phyloP scores from a whole-genome alignment of 257 asterid species.

The Solanum gandarillasii region DNA sequence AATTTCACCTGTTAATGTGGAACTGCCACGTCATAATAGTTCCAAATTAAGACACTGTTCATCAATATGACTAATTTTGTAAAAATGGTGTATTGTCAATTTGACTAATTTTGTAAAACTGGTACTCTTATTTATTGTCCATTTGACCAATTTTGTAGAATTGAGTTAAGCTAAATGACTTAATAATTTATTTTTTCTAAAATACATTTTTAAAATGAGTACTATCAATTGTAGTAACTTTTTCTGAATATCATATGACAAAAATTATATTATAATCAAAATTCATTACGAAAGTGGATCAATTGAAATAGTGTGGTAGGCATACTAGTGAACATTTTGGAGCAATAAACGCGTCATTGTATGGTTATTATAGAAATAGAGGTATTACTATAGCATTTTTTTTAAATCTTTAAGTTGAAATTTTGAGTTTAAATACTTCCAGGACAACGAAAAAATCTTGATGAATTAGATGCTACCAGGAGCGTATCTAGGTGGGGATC shows the following conservation, averaged over 20 bases:
- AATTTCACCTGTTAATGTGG: neutral
- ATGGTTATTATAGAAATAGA: neutral
- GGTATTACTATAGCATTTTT: neutral
- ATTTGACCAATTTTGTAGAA: too few species aligned
- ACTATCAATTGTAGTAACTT: too few species aligned
- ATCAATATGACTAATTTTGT: neutral
- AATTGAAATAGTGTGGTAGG: neutral
- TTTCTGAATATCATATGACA: neutral
- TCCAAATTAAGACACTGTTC: neutral
- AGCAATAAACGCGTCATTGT: neutral
- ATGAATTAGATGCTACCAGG: too few species aligned
- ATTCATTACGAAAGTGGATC: neutral
- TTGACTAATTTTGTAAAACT: neutral
- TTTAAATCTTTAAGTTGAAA: neutral
- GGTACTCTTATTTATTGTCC: neutral
- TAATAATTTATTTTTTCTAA: too few species aligned
- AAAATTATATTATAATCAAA: too few species aligned
- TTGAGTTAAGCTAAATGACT: neutral
- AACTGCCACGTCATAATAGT: neutral
- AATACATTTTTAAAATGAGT: too few species aligned
- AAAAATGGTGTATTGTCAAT: neutral
- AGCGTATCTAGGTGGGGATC: too few species aligned
- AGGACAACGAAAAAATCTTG: too few species aligned
- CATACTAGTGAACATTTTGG: neutral
- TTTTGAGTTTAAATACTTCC: neutral